Evolutionary conservation across 1,284 basidiomycete genomes (phyloP).

Genomic region (Cryptococcus jaspeensis): DNA sequence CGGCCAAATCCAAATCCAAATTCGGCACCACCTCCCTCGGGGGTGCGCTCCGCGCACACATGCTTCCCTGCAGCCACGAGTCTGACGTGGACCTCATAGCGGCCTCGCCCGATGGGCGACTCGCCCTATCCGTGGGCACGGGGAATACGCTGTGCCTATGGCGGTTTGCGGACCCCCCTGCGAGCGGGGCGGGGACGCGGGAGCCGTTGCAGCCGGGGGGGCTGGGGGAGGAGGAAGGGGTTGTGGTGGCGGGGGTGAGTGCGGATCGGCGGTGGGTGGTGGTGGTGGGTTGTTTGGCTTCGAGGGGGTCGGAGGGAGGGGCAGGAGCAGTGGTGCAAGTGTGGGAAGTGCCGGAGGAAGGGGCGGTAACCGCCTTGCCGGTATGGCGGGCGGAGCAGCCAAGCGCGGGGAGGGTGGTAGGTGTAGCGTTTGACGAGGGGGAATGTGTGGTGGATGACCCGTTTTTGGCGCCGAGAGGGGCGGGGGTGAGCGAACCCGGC

Average conservation of each 20-base stretch:
- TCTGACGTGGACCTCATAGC: slow-evolving; percentile 81
- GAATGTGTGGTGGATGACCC: slow-evolving; percentile 5
- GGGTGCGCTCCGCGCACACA: slow-evolving; percentile 59
- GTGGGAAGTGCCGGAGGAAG: slow-evolving; percentile 26
- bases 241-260: slow-evolving; percentile 28
- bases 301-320: not conserved
- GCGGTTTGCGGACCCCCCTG: slow-evolving; percentile 27
- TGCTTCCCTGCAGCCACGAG: slow-evolving; percentile 70
- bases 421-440: slow-evolving; percentile 11
- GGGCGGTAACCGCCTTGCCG: slow-evolving; percentile 4
- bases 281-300: slow-evolving; percentile 4
- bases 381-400: not conserved
- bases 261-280: slow-evolving; percentile 12
- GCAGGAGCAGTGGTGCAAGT: slow-evolving; percentile 13
- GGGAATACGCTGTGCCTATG: slow-evolving; percentile 58
- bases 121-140: slow-evolving; percentile 69
- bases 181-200: slow-evolving; percentile 28
- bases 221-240: slow-evolving; percentile 18
- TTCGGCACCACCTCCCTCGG: not conserved
- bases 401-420: slow-evolving; percentile 1
- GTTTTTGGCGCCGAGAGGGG: not conserved
- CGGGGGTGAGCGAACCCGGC: too few species aligned
- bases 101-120: slow-evolving; percentile 62
- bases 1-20: slow-evolving; percentile 40
- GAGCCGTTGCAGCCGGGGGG: slow-evolving; percentile 17